phyloP scores from a whole-genome alignment of 176 grass and related monocot species.

The Oryza glaberrima region DNA sequence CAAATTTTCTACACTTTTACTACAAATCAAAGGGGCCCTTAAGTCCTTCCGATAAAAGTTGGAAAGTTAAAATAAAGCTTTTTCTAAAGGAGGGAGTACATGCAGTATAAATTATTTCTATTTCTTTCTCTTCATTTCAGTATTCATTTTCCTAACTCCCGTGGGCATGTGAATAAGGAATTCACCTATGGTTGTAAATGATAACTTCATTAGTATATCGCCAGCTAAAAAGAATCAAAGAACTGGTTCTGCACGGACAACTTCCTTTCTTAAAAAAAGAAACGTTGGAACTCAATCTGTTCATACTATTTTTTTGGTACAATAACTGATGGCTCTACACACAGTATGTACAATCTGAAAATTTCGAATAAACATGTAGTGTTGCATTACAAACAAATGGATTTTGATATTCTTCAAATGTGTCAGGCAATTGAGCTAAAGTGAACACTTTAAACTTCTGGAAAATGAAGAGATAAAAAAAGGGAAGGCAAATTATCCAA shows the following conservation, averaged over 20 bases:
- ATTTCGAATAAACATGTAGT: background rate
- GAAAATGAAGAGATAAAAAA: background rate
- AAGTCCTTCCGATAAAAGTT: too few species aligned
- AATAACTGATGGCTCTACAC: background rate
- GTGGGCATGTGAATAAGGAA: too few species aligned
- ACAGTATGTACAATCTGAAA: background rate
- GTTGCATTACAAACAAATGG: background rate
- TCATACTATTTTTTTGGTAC: background rate
- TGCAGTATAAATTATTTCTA: too few species aligned
- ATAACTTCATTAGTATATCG: background rate
- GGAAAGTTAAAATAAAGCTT: too few species aligned
- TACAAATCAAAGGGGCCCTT: too few species aligned
- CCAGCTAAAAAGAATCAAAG: background rate
- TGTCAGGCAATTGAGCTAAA: background rate
- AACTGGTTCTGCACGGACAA: background rate
- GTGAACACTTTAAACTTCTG: background rate
- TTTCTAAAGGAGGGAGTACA: too few species aligned
- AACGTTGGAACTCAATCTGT: background rate
- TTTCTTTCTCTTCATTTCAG: too few species aligned
- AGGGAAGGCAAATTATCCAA: slow-evolving; percentile 39
- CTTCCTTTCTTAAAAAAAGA: background rate
- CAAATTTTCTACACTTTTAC: too few species aligned
- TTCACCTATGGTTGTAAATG: background rate
- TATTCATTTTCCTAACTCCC: too few species aligned
- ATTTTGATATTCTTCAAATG: background rate